These are phyloP conservation scores for Conticribra guillardii DNA, from an alignment of 108 stramenopile genomes.

Conservation along the genomic window DNA sequence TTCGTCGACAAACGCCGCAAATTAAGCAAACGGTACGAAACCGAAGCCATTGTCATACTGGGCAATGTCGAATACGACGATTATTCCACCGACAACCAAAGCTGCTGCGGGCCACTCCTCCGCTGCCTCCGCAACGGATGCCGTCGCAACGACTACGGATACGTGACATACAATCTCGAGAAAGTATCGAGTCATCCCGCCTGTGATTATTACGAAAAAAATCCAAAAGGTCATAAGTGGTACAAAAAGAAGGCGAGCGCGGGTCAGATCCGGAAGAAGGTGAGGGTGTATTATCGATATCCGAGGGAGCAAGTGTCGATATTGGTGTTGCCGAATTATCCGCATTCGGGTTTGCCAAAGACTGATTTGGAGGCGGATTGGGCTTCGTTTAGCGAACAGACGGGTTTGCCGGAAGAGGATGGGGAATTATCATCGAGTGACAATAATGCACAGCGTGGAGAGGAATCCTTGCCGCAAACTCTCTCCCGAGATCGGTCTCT, in stretches of 20 bases:
- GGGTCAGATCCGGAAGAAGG: conserved; percentile 59
- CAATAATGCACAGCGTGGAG: conserved; percentile 20
- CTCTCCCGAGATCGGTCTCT: conserved; percentile 38
- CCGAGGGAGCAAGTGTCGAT: conserved; percentile 65
- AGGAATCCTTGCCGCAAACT: not conserved
- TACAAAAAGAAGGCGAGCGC: too few relatives aligned
- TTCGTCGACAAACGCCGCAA: conserved; percentile 65
- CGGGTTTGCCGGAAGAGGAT: conserved; percentile 17
- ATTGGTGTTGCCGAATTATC: conserved; percentile 59
- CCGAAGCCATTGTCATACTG: conserved; percentile 41
- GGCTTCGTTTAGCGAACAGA: conserved; percentile 41
- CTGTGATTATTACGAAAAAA: conserved; percentile 10
- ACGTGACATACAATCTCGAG: conserved; percentile 51
- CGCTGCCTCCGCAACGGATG: conserved; percentile 31
- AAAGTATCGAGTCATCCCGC: conserved; percentile 55
- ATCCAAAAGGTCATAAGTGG: not conserved
- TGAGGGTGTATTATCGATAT: conserved; percentile 69
- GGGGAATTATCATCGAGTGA: not conserved
- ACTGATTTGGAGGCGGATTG: conserved; percentile 75
- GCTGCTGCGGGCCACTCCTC: not conserved
- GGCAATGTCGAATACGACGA: conserved; percentile 43
- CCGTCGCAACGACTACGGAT: conserved; percentile 53
- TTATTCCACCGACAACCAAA: conserved; percentile 16
- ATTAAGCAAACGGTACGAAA: conserved; percentile 59
- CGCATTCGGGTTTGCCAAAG: conserved; percentile 72